phyloP scores from a whole-genome alignment of 768 basidiomycete species.

The Naganishia kalamii region DNA sequence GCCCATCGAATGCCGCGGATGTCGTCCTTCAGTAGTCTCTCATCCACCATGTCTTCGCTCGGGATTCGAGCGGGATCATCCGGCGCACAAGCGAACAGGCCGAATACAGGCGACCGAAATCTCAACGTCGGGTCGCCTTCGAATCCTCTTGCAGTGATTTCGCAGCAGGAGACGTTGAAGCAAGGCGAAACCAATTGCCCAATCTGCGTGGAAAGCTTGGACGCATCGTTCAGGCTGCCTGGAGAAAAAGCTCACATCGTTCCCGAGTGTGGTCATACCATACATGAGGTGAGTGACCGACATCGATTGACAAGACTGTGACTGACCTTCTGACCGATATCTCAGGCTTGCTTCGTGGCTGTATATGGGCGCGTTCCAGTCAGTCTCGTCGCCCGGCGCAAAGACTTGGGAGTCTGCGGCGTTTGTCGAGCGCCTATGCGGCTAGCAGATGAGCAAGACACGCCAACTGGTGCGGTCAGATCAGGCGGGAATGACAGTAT shows the following conservation, averaged over 20 bases:
- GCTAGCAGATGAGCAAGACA: constrained; percentile 73
- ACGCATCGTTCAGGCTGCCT: constrained; percentile 82
- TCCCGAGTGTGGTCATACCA: constrained; percentile 92
- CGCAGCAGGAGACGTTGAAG: constrained; percentile 35
- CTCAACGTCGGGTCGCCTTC: background rate
- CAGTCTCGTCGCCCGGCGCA: constrained; percentile 54
- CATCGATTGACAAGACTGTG: background rate
- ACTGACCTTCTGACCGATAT: background rate
- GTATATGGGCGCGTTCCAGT: constrained; percentile 77
- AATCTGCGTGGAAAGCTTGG: constrained; percentile 90
- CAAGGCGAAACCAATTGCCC: constrained; percentile 89
- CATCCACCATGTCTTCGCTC: background rate
- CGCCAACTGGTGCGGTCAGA: background rate
- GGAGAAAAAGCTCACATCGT: constrained; percentile 97
- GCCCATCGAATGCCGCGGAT: background rate
- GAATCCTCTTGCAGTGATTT: constrained; percentile 35
- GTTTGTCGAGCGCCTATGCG: constrained; percentile 97
- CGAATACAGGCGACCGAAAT: background rate
- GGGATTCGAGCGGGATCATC: background rate
- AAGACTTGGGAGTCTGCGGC: constrained; percentile 89
- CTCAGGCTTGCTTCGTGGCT: constrained; percentile 86
- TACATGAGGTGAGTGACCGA: constrained; percentile 64
- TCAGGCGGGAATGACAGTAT: constrained; percentile 12
- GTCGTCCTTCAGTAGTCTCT: background rate
- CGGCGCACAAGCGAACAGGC: background rate